These are phyloP conservation scores for Luvunga scandens DNA, from an alignment of 345 rosid genomes.

Conservation along the genomic window DNA sequence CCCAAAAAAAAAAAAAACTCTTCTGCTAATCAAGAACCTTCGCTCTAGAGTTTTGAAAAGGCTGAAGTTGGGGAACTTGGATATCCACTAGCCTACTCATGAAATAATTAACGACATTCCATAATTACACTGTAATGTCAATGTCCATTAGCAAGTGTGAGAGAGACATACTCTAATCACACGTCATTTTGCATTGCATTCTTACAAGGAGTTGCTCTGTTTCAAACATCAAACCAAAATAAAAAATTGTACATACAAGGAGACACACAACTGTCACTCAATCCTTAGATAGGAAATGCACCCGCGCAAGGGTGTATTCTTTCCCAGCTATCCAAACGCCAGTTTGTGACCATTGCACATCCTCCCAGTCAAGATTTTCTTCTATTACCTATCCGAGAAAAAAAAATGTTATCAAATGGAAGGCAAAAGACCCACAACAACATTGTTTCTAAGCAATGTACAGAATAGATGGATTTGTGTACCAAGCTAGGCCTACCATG, in stretches of 20 bases:
- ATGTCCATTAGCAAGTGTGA: too few species aligned
- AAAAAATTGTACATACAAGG: neutral
- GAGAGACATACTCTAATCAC: neutral
- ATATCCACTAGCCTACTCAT: too few species aligned
- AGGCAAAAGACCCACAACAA: neutral
- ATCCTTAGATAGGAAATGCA: constrained; percentile 78
- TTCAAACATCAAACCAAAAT: neutral
- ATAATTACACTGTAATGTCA: neutral
- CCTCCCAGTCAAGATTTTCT: constrained; percentile 97
- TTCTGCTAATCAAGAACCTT: too few species aligned
- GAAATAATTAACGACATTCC: too few species aligned
- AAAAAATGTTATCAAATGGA: neutral
- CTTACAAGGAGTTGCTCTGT: neutral
- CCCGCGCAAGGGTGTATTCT: constrained; percentile 85
- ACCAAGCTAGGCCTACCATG: neutral
- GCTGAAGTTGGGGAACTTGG: too few species aligned
- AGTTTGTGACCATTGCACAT: constrained; percentile 97
- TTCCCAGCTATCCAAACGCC: constrained; percentile 97
- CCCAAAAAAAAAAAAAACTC: too few species aligned
- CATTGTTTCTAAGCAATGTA: neutral
- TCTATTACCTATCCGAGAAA: constrained; percentile 55
- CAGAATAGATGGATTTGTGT: neutral
- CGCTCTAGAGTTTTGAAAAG: too few species aligned
- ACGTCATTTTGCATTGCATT: neutral
- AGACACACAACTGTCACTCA: constrained; percentile 18